These are phyloP conservation scores for Candida pseudoviswanathii DNA, from an alignment of 1,139 yeast species.

Conservation along the genomic window DNA sequence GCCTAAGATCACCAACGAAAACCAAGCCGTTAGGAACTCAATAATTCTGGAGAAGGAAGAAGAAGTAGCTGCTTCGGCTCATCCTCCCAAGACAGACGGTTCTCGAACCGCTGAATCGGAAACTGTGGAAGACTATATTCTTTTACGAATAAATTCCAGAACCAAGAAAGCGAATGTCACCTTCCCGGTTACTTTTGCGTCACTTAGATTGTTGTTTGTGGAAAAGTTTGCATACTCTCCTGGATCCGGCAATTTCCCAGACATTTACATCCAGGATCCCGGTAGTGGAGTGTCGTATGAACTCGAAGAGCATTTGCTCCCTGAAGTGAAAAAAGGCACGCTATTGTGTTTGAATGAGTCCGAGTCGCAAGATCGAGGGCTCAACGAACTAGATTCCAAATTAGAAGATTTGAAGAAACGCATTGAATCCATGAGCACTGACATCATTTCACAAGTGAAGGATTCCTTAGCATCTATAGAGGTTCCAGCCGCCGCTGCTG, in stretches of 20 bases:
- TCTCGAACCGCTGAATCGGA: not conserved
- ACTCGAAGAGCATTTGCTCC: slow-evolving; percentile 67
- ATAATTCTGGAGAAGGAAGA: slow-evolving; percentile 1
- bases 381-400: slow-evolving; percentile 22
- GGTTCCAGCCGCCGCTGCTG: slow-evolving; percentile 17
- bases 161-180: slow-evolving; percentile 33
- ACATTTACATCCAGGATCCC: slow-evolving; percentile 73
- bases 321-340: slow-evolving; percentile 62
- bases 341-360: slow-evolving; percentile 57
- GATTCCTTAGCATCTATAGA: slow-evolving; percentile 27
- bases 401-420: slow-evolving; percentile 33
- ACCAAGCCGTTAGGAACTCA: slow-evolving; percentile 8
- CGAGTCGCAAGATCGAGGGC: slow-evolving; percentile 22
- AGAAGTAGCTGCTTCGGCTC: not conserved
- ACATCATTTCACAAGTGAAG: slow-evolving; percentile 25
- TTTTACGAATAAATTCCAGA: slow-evolving; percentile 25
- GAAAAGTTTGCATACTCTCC: slow-evolving; percentile 88
- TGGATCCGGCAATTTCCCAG: slow-evolving; percentile 71
- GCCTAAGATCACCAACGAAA: slow-evolving; percentile 18
- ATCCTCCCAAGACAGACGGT: not conserved
- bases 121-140: slow-evolving; percentile 28
- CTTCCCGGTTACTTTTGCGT: slow-evolving; percentile 59
- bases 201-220: slow-evolving; percentile 73
- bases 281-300: slow-evolving; percentile 68
- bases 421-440: slow-evolving; percentile 30